Conservation (phyloP, 257 asterid species). For the Craterostigma plantagineum region DNA sequence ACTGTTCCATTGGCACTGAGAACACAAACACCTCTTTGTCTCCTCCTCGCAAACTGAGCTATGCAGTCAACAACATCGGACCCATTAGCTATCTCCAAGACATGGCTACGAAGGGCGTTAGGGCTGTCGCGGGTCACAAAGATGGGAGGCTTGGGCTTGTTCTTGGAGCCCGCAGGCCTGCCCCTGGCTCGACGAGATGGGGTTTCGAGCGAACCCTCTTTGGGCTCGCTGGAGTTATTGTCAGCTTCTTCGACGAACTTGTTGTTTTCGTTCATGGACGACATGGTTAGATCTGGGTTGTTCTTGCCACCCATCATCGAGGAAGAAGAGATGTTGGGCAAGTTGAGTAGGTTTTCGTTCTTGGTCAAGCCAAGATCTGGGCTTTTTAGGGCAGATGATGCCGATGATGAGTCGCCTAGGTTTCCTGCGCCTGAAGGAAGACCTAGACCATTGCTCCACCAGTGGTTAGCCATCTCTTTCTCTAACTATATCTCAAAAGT, state of each 20-base stretch:
- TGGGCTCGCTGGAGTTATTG: constrained; percentile 17
- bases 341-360: too few species aligned
- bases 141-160: constrained; percentile 80
- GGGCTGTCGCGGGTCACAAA: constrained; percentile 82
- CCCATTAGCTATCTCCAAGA: constrained; percentile 79
- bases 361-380: too few species aligned
- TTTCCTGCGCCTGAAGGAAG: too few species aligned
- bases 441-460: too few species aligned
- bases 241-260: constrained; percentile 25
- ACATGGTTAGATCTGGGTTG: background rate
- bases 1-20: constrained; percentile 77
- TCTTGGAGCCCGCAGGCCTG: constrained; percentile 83
- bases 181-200: constrained; percentile 44
- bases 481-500: too few species aligned
- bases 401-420: too few species aligned
- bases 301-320: too few species aligned
- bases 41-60: constrained; percentile 49
- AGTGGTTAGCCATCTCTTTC: too few species aligned
- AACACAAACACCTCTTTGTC: constrained; percentile 80
- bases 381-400: too few species aligned
- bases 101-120: constrained; percentile 85
- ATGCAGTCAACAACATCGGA: constrained; percentile 68
- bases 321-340: too few species aligned
- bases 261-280: constrained; percentile 9
- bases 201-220: background rate